These are phyloP conservation scores for Begonia fuchsioides DNA, from an alignment of 306 rosid species.

Conservation along the genomic window DNA sequence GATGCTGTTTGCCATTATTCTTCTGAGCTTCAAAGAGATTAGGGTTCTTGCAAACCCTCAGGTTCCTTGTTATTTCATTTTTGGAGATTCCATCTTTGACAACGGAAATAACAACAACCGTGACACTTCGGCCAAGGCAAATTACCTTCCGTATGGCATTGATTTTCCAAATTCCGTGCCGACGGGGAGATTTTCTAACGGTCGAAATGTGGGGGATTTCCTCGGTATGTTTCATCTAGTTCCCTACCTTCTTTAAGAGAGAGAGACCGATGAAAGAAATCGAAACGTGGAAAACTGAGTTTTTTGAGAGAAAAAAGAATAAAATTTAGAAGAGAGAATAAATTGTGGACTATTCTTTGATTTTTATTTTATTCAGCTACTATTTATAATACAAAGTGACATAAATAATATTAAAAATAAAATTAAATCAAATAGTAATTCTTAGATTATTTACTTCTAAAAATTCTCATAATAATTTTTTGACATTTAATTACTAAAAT, in stretches of 20 bases:
- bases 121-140: background rate
- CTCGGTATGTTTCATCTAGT: slow-evolving; percentile 22
- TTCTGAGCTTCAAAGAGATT: background rate
- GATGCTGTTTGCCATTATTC: background rate
- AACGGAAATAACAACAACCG: slow-evolving; percentile 13
- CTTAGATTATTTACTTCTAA: no score
- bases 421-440: no score
- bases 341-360: no score
- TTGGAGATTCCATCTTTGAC: slow-evolving; percentile 18
- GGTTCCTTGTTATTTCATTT: slow-evolving; percentile 13
- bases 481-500: no score
- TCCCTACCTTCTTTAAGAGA: background rate
- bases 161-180: slow-evolving; percentile 6
- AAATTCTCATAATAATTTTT: no score
- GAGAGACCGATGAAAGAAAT: no score
- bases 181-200: slow-evolving; percentile 46
- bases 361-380: no score
- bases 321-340: no score
- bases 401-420: no score
- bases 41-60: slow-evolving; percentile 1
- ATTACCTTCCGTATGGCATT: slow-evolving; percentile 17
- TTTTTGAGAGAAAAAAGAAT: no score
- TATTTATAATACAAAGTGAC: no score
- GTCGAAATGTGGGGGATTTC: slow-evolving; percentile 20
- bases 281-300: no score